These are phyloP conservation scores for Camellia japonica DNA, from an alignment of 148 eudicot genomes.

Conservation along the genomic window DNA sequence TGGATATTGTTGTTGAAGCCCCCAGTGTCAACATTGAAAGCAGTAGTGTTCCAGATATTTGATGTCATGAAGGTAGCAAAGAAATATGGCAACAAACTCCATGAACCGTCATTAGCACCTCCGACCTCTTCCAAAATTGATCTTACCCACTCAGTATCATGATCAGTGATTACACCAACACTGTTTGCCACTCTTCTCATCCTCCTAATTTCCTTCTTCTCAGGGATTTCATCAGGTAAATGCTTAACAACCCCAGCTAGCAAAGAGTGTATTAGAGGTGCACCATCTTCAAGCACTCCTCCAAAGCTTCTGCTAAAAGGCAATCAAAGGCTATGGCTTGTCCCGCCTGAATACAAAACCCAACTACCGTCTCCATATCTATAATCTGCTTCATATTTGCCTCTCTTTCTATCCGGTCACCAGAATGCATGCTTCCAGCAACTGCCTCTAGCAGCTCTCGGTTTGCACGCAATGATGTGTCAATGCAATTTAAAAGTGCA, in stretches of 20 bases:
- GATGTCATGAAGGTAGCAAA: constrained; percentile 89
- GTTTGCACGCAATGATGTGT: constrained; percentile 81
- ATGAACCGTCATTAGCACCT: constrained; percentile 78
- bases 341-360: constrained; percentile 96
- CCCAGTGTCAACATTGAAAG: constrained; percentile 82
- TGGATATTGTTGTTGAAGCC: constrained; percentile 91
- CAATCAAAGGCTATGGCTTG: constrained; percentile 85
- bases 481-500: constrained; percentile 93
- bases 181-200: constrained; percentile 77
- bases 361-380: constrained; percentile 86
- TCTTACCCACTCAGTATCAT: constrained; percentile 79
- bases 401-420: constrained; percentile 78
- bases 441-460: constrained; percentile 86
- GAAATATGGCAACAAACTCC: constrained; percentile 89
- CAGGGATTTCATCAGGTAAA: constrained; percentile 79
- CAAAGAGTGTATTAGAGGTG: constrained; percentile 71
- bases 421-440: constrained; percentile 84
- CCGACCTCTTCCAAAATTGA: constrained; percentile 86
- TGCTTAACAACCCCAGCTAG: constrained; percentile 66
- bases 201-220: constrained; percentile 84
- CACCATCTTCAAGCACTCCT: constrained; percentile 79
- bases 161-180: constrained; percentile 57
- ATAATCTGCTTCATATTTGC: constrained; percentile 76
- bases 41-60: constrained; percentile 74
- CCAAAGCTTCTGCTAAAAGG: constrained; percentile 89